A percentile compares a stretch with the other conserved stretches of the same genome.
phyloP scores from a whole-genome alignment of 148 eudicot species.

The Euryodendron excelsum region DNA sequence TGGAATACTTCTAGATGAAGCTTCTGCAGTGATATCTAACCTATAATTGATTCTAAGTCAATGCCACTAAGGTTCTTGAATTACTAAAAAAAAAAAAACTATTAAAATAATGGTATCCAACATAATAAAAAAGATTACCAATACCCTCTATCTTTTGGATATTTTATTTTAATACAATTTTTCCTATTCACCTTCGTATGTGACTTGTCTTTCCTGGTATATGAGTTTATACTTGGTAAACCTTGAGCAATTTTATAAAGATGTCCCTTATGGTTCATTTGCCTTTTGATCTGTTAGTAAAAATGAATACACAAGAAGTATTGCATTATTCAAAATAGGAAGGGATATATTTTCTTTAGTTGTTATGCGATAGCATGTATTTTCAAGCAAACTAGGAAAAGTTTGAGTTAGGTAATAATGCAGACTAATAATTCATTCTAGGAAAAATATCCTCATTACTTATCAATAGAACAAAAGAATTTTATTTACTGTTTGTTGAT shows the following conservation, averaged over 20 bases:
- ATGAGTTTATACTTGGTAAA: background rate
- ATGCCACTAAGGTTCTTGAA: background rate
- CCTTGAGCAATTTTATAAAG: background rate
- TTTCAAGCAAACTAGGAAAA: too few relatives aligned
- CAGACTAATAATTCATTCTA: too few relatives aligned
- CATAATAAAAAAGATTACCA: background rate
- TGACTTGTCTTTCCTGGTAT: background rate
- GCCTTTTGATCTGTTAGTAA: background rate
- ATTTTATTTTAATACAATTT: background rate
- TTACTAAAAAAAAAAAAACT: background rate
- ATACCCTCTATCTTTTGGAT: background rate
- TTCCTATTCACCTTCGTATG: background rate
- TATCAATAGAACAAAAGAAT: too few relatives aligned
- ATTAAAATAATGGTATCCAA: background rate
- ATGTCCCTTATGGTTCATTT: background rate
- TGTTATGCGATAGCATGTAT: too few relatives aligned
- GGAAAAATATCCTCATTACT: too few relatives aligned
- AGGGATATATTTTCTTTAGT: too few relatives aligned
- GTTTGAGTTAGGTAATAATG: too few relatives aligned
- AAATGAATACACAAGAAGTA: background rate
- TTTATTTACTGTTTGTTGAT: background rate
- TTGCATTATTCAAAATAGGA: background rate
- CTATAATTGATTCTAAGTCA: conserved; percentile 1
- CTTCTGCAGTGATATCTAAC: background rate
- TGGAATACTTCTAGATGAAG: background rate